These are phyloP conservation scores for Penicillium coprophilum DNA, from an alignment of 495 filamentous ascomycete species.

Conservation along the genomic window DNA sequence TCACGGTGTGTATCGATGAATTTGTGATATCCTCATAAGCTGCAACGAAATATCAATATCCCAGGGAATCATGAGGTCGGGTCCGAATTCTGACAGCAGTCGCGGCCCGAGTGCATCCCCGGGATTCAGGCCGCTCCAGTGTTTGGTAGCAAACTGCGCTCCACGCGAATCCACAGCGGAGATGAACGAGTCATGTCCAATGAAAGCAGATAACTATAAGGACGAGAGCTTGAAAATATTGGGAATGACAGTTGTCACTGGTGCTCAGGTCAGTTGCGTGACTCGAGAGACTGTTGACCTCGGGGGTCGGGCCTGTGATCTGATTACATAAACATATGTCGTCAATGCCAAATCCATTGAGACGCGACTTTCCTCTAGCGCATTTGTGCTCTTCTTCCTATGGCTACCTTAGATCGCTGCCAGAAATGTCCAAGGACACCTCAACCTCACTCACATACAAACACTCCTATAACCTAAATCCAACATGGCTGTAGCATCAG, in stretches of 20 bases:
- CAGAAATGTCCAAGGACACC: background rate
- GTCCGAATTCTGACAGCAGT: background rate
- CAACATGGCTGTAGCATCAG: constrained; percentile 19
- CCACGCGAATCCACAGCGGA: background rate
- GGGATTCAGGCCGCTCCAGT: background rate
- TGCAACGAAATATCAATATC: background rate
- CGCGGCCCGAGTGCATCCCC: background rate
- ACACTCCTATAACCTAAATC: background rate
- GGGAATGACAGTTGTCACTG: background rate
- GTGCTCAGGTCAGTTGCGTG: background rate
- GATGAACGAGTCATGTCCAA: background rate
- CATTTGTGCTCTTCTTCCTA: background rate
- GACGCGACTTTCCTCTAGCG: background rate
- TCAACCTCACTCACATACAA: constrained; percentile 4
- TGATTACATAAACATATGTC: constrained; percentile 18
- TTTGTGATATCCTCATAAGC: background rate
- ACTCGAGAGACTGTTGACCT: background rate
- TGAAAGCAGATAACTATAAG: background rate
- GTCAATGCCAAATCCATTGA: constrained; percentile 7
- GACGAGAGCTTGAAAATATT: background rate
- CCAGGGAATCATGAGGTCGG: background rate
- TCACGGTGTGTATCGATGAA: background rate
- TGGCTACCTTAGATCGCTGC: background rate
- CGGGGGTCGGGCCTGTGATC: background rate
- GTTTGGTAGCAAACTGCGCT: background rate